These are phyloP conservation scores for Pulveroboletus sp. DNA, from an alignment of 768 basidiomycete species.

Conservation along the genomic window DNA sequence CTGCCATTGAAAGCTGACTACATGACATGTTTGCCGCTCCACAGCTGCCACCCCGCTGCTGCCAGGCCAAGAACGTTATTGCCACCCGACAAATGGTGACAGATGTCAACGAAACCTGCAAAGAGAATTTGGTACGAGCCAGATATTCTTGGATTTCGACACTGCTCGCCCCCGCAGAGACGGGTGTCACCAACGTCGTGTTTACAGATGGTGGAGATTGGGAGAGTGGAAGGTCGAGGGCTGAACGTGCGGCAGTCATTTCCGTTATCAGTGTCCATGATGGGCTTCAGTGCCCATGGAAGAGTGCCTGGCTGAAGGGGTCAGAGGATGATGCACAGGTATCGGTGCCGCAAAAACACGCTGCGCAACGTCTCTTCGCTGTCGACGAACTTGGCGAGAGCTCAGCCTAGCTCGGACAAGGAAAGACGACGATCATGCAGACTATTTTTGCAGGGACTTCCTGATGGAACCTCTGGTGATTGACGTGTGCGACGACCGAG, in stretches of 20 bases:
- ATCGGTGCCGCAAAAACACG: conserved; percentile 3
- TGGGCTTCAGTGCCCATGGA: background rate
- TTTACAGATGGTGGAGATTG: background rate
- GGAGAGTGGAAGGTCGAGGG: background rate
- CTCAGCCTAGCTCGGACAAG: background rate
- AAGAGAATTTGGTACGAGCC: background rate
- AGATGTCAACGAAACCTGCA: background rate
- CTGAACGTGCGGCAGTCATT: conserved; percentile 14
- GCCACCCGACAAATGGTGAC: background rate
- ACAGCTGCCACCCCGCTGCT: background rate
- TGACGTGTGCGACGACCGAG: background rate
- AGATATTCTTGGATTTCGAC: background rate
- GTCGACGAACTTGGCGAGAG: background rate
- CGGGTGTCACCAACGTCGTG: background rate
- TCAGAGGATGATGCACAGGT: background rate
- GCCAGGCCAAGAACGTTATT: background rate
- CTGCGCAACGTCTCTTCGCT: background rate
- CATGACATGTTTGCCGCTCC: background rate
- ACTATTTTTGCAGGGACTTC: background rate
- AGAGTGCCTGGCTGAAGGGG: background rate
- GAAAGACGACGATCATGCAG: conserved; percentile 3
- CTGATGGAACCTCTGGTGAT: conserved; percentile 8
- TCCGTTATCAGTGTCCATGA: conserved; percentile 23
- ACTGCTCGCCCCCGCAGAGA: background rate
- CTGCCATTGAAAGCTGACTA: background rate